These are phyloP conservation scores for Alternaria sp. DNA, from an alignment of 2,329 filamentous ascomycete species.

Conservation along the genomic window DNA sequence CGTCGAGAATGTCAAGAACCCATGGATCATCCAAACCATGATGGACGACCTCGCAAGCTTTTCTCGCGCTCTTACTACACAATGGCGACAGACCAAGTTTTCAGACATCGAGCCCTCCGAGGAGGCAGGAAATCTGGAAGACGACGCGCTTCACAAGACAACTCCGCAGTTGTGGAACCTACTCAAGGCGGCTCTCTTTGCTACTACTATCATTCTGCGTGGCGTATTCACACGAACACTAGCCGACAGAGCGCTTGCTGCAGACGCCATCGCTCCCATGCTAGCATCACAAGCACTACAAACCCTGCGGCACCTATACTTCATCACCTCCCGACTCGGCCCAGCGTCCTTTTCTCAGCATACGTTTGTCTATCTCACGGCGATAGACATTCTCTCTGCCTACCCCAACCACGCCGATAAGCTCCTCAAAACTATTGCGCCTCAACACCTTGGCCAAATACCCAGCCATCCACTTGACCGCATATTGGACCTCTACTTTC, in stretches of 20 bases:
- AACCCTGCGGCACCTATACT: conserved; percentile 78
- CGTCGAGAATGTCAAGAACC: conserved; percentile 63
- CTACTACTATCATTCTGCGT: conserved; percentile 75
- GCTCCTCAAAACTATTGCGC: conserved; percentile 70
- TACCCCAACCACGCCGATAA: conserved; percentile 69
- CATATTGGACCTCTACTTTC: conserved; percentile 83
- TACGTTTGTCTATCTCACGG: conserved; percentile 80
- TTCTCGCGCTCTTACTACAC: conserved; percentile 67
- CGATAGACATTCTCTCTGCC: conserved; percentile 80
- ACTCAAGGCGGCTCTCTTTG: conserved; percentile 77
- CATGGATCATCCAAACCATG: conserved; percentile 58
- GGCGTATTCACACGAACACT: conserved; percentile 72
- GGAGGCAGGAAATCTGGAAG: conserved; percentile 67
- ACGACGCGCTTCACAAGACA: conserved; percentile 70
- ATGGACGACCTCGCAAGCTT: conserved; percentile 73
- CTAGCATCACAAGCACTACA: conserved; percentile 76
- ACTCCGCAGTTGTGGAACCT: conserved; percentile 77
- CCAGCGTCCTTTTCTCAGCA: conserved; percentile 81
- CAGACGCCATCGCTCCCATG: conserved; percentile 65
- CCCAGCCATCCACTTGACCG: conserved; percentile 71
- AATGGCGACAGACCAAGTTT: conserved; percentile 78
- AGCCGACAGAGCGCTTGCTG: conserved; percentile 62
- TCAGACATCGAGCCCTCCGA: conserved; percentile 74
- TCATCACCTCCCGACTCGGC: conserved; percentile 77
- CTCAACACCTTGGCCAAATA: conserved; percentile 61